A percentile compares a stretch with the other conserved stretches of the same genome.
These are phyloP conservation scores for Blastomyces gilchristii DNA, from an alignment of 2,329 filamentous ascomycete species.

Conservation along the genomic window DNA sequence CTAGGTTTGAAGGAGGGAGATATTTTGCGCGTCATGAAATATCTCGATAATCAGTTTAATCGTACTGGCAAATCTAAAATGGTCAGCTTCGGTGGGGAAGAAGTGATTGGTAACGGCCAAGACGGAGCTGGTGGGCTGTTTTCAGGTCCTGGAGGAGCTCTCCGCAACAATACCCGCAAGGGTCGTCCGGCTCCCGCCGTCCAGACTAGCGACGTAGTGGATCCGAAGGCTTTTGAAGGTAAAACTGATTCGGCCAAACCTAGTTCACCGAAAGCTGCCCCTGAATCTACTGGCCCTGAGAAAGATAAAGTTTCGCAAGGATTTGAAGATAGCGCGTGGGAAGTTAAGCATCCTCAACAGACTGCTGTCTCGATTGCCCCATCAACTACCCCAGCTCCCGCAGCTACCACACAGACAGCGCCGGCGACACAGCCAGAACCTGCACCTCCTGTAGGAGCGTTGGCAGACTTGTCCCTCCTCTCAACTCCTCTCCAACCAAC, in stretches of 20 bases:
- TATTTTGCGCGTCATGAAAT: constrained; percentile 89
- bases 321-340: constrained; percentile 97
- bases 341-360: constrained; percentile 72
- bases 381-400: constrained; percentile 22
- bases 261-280: constrained; percentile 36
- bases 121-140: constrained; percentile 63
- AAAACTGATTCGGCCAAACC: constrained; percentile 42
- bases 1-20: constrained; percentile 93
- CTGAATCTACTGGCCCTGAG: constrained; percentile 36
- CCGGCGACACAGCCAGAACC: constrained; percentile 30
- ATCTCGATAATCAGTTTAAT: constrained; percentile 68
- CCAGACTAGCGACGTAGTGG: constrained; percentile 73
- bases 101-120: constrained; percentile 52
- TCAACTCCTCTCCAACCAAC: constrained; percentile 52
- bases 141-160: constrained; percentile 77
- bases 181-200: constrained; percentile 79
- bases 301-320: constrained; percentile 47
- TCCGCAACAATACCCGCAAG: constrained; percentile 92
- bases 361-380: constrained; percentile 24
- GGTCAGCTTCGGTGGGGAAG: constrained; percentile 44
- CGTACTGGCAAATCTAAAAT: constrained; percentile 51
- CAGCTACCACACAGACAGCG: constrained; percentile 34
- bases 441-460: constrained; percentile 56
- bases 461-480: constrained; percentile 56
- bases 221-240: constrained; percentile 72